Evolutionary conservation across 768 basidiomycete genomes (phyloP), one percentile per base, ranked within the genome.

Genomic region (Peribolospora baueri): DNA sequence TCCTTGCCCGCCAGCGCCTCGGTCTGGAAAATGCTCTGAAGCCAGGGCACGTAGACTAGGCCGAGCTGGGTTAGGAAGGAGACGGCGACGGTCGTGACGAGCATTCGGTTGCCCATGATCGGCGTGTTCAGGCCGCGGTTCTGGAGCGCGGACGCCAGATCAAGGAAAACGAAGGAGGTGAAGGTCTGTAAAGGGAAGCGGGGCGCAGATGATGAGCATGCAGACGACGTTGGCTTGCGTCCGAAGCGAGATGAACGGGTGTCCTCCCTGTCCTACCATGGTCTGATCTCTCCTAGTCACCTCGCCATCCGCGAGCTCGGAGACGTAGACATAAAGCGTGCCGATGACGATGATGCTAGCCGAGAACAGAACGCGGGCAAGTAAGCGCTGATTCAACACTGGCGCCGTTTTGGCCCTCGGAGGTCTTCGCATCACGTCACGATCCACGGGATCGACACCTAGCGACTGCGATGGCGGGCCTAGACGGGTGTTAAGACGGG

Each of bases 371-470:
- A 97, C 85, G 6, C 91, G 76, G 53, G 73, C 73, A 42, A 88
- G 68, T 54, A 97, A 69, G 8, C 78, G 72, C 57, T 66, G 70
- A 47, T 76, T 85, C 61, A 97, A 82, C 59, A 95, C 82, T 5
- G 83, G 80, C 13, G 84, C 85, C 62, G 85, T 78, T 73, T 93
- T 95, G 64, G 77, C 80, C 54, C 91, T 74, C n/a, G 91, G 91
- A 0, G 86, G 90, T 55, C 79, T 76, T 39, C 77, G 76, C 91
- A 97, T 97, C 41, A 95, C 78, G 13, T 82, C 81, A 14, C 77
- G 82, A 66, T 93, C 86, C 14, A 91, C 85, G 9, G 91, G 91
- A 69, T 97, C 91, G 6, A 97, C 91, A 54, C 91, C 91, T 46
- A 97, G 73, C 54, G 86, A 25, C 25, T 25, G 25, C 25, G 25